phyloP scores from a whole-genome alignment of 2,329 filamentous ascomycete genomes.

The Talaromyces sp. region DNA sequence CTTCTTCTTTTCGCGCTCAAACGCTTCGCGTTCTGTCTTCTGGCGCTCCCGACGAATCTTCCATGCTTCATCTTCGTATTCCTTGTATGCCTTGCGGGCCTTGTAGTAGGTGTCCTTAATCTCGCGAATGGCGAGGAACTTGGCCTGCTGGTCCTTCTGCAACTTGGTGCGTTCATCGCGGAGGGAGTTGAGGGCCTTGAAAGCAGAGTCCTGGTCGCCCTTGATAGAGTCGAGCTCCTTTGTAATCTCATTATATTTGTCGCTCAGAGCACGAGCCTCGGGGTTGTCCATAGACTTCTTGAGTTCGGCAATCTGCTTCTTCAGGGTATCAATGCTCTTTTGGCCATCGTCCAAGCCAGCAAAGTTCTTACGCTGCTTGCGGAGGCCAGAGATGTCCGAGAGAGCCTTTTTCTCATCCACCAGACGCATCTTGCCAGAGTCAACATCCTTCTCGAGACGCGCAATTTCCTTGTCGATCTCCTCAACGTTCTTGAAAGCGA shows the following conservation, averaged over 20 bases:
- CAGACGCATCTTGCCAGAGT: slow-evolving; percentile 85
- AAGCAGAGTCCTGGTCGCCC: slow-evolving; percentile 83
- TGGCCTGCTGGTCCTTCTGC: slow-evolving; percentile 79
- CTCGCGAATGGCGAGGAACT: slow-evolving; percentile 74
- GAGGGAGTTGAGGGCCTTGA: slow-evolving; percentile 78
- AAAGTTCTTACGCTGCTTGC: slow-evolving; percentile 90
- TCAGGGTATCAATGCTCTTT: slow-evolving; percentile 83
- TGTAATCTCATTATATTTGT: slow-evolving; percentile 79
- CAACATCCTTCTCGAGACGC: slow-evolving; percentile 76
- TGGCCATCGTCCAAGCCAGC: slow-evolving; percentile 76
- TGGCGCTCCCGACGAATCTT: slow-evolving; percentile 71
- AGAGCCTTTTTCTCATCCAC: slow-evolving; percentile 97
- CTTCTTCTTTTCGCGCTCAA: slow-evolving; percentile 45
- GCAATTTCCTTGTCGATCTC: slow-evolving; percentile 82
- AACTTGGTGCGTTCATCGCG: slow-evolving; percentile 81
- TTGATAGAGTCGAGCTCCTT: slow-evolving; percentile 86
- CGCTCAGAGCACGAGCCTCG: slow-evolving; percentile 79
- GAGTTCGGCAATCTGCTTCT: slow-evolving; percentile 80
- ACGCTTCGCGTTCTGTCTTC: slow-evolving; percentile 67
- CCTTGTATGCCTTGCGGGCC: slow-evolving; percentile 72
- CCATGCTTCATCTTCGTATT: slow-evolving; percentile 78
- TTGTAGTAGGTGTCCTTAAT: slow-evolving; percentile 86
- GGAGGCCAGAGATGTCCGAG: slow-evolving; percentile 71
- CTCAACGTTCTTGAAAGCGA: slow-evolving; percentile 79
- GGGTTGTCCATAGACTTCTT: slow-evolving; percentile 88